These are phyloP conservation scores for Ceratocystis alfenasii DNA, from an alignment of 2,329 filamentous ascomycete species.

Conservation along the genomic window DNA sequence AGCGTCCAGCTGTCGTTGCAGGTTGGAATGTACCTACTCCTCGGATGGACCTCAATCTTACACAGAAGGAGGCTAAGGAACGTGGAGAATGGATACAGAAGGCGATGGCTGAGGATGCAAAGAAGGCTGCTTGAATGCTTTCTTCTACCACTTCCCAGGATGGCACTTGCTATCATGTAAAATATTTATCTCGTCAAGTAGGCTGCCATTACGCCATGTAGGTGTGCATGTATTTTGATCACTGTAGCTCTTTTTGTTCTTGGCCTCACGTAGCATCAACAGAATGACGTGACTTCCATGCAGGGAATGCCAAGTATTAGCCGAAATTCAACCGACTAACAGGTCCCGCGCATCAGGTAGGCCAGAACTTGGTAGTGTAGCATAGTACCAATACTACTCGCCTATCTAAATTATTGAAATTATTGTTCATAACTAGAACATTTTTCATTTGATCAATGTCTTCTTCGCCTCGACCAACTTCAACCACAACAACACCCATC, in stretches of 20 bases:
- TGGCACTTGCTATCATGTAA: background rate
- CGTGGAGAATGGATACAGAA: conserved; percentile 53
- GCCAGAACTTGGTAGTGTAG: background rate
- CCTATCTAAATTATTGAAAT: background rate
- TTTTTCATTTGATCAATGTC: conserved; percentile 1
- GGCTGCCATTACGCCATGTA: background rate
- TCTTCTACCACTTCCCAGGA: background rate
- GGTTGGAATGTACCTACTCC: conserved; percentile 59
- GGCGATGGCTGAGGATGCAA: conserved; percentile 56
- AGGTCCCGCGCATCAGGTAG: background rate
- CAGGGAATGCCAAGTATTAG: background rate
- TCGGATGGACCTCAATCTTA: conserved; percentile 40
- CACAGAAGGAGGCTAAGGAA: conserved; percentile 41
- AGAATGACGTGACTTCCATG: background rate
- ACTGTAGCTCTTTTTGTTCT: conserved; percentile 7
- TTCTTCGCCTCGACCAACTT: background rate
- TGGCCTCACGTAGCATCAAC: background rate
- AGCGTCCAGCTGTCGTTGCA: conserved; percentile 60
- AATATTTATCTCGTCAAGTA: too few species aligned
- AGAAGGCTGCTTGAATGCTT: conserved; percentile 30
- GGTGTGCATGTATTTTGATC: background rate
- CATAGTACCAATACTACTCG: background rate
- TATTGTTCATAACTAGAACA: background rate
- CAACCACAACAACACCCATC: background rate
- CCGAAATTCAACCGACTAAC: conserved; percentile 6